phyloP scores from a whole-genome alignment of 2,329 filamentous ascomycete species.

The Colletotrichum musae region DNA sequence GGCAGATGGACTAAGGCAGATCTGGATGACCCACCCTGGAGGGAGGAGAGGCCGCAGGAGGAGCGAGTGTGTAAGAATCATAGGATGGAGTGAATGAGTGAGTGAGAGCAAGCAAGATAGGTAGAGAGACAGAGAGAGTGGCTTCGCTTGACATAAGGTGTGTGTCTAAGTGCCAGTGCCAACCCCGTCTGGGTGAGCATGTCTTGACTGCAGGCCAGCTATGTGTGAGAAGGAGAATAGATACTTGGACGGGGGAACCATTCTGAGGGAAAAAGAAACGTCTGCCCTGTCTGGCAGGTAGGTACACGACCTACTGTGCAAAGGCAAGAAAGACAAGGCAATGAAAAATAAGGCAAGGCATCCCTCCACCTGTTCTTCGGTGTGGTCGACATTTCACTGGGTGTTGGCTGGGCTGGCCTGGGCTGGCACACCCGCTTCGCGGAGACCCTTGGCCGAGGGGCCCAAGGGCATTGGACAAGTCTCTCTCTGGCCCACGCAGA shows the following conservation, averaged over 20 bases:
- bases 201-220: slow-evolving; percentile 13
- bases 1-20: slow-evolving; percentile 19
- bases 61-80: background rate
- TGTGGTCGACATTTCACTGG: slow-evolving; percentile 25
- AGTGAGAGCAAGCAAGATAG: slow-evolving; percentile 1
- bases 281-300: slow-evolving; percentile 1
- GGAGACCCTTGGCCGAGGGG: slow-evolving; percentile 34
- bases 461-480: slow-evolving; percentile 35
- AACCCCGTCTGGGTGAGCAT: slow-evolving; percentile 21
- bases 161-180: slow-evolving; percentile 26
- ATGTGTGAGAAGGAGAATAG: slow-evolving; percentile 23
- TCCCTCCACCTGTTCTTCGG: slow-evolving; percentile 54
- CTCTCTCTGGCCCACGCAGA: slow-evolving; percentile 18
- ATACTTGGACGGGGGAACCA: slow-evolving; percentile 5
- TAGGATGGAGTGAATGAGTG: slow-evolving; percentile 3
- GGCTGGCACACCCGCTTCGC: slow-evolving; percentile 23
- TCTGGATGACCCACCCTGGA: slow-evolving; percentile 24
- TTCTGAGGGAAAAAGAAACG: slow-evolving; percentile 1
- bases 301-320: background rate
- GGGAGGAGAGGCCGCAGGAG: slow-evolving; percentile 3
- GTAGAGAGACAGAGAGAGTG: slow-evolving; percentile 15
- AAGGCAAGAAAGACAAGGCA: slow-evolving; percentile 41
- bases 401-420: slow-evolving; percentile 15
- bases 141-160: slow-evolving; percentile 28
- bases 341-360: slow-evolving; percentile 35